Evolutionary conservation across 306 rosid species (phyloP).

Genomic region (Potentilla sterilis): DNA sequence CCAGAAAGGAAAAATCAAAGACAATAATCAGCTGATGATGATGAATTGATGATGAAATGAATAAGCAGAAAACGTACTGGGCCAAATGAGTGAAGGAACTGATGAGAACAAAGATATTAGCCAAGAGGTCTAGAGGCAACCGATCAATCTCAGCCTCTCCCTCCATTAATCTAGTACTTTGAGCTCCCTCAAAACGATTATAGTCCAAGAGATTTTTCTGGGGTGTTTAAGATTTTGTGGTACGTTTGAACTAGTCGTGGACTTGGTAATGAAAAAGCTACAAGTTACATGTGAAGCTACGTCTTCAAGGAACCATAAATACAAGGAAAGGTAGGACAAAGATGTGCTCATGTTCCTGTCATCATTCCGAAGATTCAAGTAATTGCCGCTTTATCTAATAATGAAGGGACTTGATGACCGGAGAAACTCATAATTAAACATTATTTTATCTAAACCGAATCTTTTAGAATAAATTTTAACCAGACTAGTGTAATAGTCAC

Average conservation of each 20-base stretch:
- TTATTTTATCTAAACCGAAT: no score
- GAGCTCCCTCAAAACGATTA: not conserved
- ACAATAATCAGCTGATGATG: not conserved
- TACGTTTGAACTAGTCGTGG: constrained; percentile 17
- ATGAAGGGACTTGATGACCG: not conserved
- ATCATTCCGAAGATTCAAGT: not conserved
- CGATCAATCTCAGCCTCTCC: constrained; percentile 69
- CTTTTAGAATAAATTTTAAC: no score
- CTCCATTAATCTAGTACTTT: constrained; percentile 32
- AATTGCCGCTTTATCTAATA: not conserved
- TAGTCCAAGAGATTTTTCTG: not conserved
- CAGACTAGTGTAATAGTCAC: no score
- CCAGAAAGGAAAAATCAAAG: not conserved
- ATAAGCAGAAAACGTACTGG: constrained; percentile 42
- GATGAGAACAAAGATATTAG: constrained; percentile 62
- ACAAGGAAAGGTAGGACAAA: constrained; percentile 10
- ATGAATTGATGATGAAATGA: not conserved
- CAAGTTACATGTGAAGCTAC: constrained; percentile 2
- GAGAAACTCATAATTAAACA: not conserved
- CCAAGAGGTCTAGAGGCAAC: constrained; percentile 70
- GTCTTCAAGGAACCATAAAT: constrained; percentile 8
- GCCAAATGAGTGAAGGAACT: constrained; percentile 91
- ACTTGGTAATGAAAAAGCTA: constrained; percentile 7
- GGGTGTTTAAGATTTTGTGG: not conserved
- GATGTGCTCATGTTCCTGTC: constrained; percentile 50